Conservation (phyloP, 2,329 filamentous ascomycete genomes). For the Pseudogymnoascus sp. region DNA sequence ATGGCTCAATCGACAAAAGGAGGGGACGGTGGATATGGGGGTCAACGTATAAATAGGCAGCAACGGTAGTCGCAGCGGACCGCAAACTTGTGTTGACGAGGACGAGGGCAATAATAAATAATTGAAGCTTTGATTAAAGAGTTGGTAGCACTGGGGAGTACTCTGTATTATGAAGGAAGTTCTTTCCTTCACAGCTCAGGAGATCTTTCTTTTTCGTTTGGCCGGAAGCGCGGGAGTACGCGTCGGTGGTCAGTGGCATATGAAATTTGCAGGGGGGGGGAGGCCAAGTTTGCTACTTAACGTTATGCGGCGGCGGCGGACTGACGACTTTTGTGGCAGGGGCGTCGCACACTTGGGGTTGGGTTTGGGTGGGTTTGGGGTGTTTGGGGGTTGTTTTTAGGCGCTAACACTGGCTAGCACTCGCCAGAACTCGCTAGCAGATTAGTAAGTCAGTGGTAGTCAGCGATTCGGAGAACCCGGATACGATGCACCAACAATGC, state of each 20-base stretch:
- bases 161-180: not conserved
- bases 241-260: not conserved
- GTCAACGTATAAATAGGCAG: not conserved
- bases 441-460: not conserved
- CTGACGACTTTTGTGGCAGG: not conserved
- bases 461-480: not conserved
- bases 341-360: not conserved
- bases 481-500: not conserved
- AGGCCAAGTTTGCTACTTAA: not conserved
- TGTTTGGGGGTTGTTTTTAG: not conserved
- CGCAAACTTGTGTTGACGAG: not conserved
- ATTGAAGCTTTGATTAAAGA: not conserved
- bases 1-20: not conserved
- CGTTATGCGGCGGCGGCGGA: not conserved
- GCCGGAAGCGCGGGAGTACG: conserved; percentile 1
- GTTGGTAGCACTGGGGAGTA: not conserved
- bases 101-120: not conserved
- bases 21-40: not conserved
- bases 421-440: too few relatives aligned
- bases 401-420: not conserved
- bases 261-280: conserved; percentile 4
- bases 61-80: not conserved
- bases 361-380: not conserved
- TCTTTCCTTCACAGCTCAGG: not conserved
- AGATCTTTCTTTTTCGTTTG: conserved; percentile 3